Evolutionary conservation across 2,329 filamentous ascomycete genomes (phyloP), one percentile per base, ranked within the genome.

Genomic region (Diaporthe sp.): DNA sequence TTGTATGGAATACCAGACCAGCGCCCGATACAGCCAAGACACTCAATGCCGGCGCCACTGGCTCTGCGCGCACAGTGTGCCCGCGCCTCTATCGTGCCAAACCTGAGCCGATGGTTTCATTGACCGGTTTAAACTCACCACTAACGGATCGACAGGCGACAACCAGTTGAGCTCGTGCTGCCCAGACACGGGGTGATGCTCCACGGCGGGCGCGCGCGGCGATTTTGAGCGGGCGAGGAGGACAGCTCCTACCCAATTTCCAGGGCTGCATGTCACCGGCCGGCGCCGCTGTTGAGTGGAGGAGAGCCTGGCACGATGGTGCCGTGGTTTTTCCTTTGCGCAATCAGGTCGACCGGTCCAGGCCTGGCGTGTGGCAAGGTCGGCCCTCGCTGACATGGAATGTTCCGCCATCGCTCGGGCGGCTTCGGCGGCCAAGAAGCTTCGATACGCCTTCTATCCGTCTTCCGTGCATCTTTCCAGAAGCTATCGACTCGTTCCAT

Each of bases 401-500:
- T 69, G 49, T 28, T 28, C 34, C 28, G 65, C 46, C 44, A 17
- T 31, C 53, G 51, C 44, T 49, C 31, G n/a, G 70, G 46, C 67
- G 51, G 46, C 57, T 28, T 42, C 13, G 49, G 49, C 46, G 34
- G 65, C 65, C 49, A 69, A 68, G 65, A 53, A 46, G 46, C 61
- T 62, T 61, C 57, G 46, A 62, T 34, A 9, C 19, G 42, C n/a
- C 31, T 61, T 61, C 69, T 58, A 25, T 44, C 39, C 42, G 39
- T 22, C 25, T 74, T 62, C 73, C 73, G 53, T 62, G 73, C 68
- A 7, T 75, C 37, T 55, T 65, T 72, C 68, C 42, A 75, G 68
- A 75, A 70, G 49, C 34, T n/a, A 19, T 69, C 34, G 65, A 55
- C 7, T 69, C 65, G 65, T 69, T 55, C 65, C 65, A 69, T 4